phyloP scores from a whole-genome alignment of 495 filamentous ascomycete genomes.

The Talaromyces wortmannii region DNA sequence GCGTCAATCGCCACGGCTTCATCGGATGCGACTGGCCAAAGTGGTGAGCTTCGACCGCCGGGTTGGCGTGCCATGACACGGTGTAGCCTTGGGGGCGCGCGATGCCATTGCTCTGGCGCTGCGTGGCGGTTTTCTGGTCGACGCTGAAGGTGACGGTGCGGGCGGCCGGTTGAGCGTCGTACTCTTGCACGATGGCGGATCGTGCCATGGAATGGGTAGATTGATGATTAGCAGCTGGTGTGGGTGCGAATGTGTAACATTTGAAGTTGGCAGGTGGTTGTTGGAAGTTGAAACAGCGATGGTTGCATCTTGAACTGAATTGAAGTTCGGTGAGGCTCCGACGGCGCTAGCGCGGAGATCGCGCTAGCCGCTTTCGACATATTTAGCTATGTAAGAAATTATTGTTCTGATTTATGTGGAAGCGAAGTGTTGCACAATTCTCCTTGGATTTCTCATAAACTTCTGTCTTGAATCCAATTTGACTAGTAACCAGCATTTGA shows the following conservation, averaged over 20 bases:
- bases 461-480: too few relatives aligned
- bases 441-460: too few relatives aligned
- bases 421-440: too few relatives aligned
- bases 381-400: too few relatives aligned
- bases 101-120: conserved; percentile 68
- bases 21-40: conserved; percentile 95
- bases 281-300: too few relatives aligned
- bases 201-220: conserved; percentile 26
- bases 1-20: conserved; percentile 95
- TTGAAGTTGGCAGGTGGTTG: background rate
- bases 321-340: too few relatives aligned
- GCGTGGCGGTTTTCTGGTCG: conserved; percentile 57
- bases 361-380: too few relatives aligned
- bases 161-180: conserved; percentile 44
- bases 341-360: too few relatives aligned
- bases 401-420: too few relatives aligned
- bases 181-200: conserved; percentile 63
- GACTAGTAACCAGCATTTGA: background rate
- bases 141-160: conserved; percentile 51
- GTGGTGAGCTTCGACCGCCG: conserved; percentile 91
- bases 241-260: background rate
- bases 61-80: conserved; percentile 97
- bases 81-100: conserved; percentile 70
- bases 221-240: background rate
- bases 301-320: too few relatives aligned